These are phyloP conservation scores for Scleroderma bovista DNA, from an alignment of 768 basidiomycete species.

Conservation along the genomic window DNA sequence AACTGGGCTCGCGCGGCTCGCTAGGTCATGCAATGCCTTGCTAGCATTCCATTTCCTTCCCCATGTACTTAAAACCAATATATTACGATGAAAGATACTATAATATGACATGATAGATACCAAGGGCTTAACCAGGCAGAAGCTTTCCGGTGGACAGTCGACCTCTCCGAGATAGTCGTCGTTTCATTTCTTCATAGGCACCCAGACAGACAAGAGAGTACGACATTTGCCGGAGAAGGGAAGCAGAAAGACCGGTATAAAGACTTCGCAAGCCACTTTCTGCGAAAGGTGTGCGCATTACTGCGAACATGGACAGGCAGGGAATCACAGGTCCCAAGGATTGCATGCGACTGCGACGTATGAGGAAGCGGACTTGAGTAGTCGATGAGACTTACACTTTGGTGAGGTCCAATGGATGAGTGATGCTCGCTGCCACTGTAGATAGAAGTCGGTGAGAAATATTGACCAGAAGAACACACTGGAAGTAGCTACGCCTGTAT, in stretches of 20 bases:
- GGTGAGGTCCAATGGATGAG: conserved; percentile 79
- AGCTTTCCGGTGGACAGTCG: conserved; percentile 51
- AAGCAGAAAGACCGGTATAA: conserved; percentile 79
- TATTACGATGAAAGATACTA: too few species aligned
- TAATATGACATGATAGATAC: too few species aligned
- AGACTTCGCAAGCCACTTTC: conserved; percentile 68
- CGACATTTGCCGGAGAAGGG: conserved; percentile 84
- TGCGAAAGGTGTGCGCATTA: conserved; percentile 58
- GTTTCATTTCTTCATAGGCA: conserved; percentile 74
- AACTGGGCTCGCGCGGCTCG: too few species aligned
- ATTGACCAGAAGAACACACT: conserved; percentile 28
- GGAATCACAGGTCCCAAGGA: conserved; percentile 49
- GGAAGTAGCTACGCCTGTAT: conserved; percentile 55
- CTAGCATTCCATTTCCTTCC: too few species aligned
- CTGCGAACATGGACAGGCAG: conserved; percentile 59
- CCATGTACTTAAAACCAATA: too few species aligned
- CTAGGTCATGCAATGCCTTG: too few species aligned
- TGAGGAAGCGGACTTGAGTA: neutral
- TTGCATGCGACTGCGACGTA: conserved; percentile 66
- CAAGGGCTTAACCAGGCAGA: too few species aligned
- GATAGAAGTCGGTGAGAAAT: conserved; percentile 4
- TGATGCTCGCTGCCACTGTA: conserved; percentile 73
- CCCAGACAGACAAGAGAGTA: conserved; percentile 85
- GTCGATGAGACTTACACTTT: conserved; percentile 58
- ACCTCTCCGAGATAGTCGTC: conserved; percentile 43